Conservation (phyloP, 1,284 basidiomycete species). For the Gymnopus androsaceus region DNA sequence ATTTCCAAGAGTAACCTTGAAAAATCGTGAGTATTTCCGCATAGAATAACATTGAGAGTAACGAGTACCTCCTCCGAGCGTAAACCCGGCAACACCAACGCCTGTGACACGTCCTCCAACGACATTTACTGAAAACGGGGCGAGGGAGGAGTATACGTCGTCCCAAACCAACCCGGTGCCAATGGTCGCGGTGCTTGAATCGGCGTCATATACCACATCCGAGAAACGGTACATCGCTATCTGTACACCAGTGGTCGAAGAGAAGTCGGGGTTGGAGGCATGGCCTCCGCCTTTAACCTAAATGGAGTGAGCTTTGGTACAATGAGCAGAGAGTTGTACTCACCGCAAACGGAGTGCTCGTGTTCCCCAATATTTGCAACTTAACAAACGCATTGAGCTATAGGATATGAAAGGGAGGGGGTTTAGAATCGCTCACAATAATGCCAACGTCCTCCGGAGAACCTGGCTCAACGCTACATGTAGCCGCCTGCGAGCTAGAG, state of each 20-base stretch:
- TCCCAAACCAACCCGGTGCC: conserved; percentile 62
- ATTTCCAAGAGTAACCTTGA: conserved; percentile 41
- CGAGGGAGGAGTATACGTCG: conserved; percentile 53
- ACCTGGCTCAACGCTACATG: conserved; percentile 55
- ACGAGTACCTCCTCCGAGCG: conserved; percentile 59
- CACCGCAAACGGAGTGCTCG: conserved; percentile 45
- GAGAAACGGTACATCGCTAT: conserved; percentile 56
- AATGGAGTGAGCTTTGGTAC: background rate
- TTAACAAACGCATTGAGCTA: conserved; percentile 17
- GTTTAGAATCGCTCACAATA: conserved; percentile 37
- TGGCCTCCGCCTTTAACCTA: conserved; percentile 61
- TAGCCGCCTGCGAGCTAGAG: conserved; percentile 43
- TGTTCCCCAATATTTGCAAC: conserved; percentile 48
- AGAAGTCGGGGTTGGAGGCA: conserved; percentile 49
- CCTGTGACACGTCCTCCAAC: conserved; percentile 54
- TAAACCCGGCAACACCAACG: conserved; percentile 59
- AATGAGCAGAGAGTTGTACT: conserved; percentile 8
- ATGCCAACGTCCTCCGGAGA: conserved; percentile 46
- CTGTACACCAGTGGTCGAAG: conserved; percentile 57
- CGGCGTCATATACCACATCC: conserved; percentile 42
- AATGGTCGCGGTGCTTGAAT: conserved; percentile 41
- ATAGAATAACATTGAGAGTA: background rate
- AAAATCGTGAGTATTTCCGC: background rate
- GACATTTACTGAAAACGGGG: conserved; percentile 47
- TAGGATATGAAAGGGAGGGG: background rate